Evolutionary conservation across 2,329 filamentous ascomycete genomes (phyloP).

Genomic region (Colletotrichum endophyticum): DNA sequence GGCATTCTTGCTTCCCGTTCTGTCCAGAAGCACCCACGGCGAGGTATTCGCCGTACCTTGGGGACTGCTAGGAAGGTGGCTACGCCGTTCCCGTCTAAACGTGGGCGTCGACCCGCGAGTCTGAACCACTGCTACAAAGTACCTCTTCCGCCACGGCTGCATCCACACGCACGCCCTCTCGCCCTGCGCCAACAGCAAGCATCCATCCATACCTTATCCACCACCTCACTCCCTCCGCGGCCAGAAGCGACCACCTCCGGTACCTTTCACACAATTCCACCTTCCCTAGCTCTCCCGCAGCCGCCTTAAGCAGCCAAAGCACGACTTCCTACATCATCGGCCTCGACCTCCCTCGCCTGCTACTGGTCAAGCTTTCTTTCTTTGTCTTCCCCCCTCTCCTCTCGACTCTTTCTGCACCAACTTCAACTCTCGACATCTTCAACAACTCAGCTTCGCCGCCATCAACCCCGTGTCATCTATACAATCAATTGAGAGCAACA

Average conservation of each 20-base stretch:
- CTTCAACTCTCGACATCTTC: background rate
- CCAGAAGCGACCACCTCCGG: conserved; percentile 9
- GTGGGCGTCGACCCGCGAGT: conserved; percentile 7
- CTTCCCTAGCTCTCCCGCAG: background rate
- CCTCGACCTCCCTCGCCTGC: conserved; percentile 1
- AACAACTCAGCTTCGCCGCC: background rate
- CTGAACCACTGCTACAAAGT: conserved; percentile 1
- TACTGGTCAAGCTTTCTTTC: background rate
- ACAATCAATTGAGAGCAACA: conserved; percentile 15
- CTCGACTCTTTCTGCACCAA: background rate
- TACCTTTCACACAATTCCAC: background rate
- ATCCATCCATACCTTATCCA: background rate
- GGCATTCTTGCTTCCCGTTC: background rate
- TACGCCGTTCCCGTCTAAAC: conserved; percentile 20
- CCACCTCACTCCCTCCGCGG: background rate
- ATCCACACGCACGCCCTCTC: background rate
- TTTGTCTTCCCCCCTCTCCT: background rate
- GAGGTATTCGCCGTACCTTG: background rate
- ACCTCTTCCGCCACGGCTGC: background rate
- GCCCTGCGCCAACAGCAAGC: background rate
- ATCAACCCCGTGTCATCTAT: conserved; percentile 3
- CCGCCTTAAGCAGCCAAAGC: background rate
- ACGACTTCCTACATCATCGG: conserved; percentile 2
- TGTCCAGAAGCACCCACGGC: background rate
- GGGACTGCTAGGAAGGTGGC: background rate